phyloP scores from a whole-genome alignment of 148 eudicot genomes.

The Camellia sinensis region DNA sequence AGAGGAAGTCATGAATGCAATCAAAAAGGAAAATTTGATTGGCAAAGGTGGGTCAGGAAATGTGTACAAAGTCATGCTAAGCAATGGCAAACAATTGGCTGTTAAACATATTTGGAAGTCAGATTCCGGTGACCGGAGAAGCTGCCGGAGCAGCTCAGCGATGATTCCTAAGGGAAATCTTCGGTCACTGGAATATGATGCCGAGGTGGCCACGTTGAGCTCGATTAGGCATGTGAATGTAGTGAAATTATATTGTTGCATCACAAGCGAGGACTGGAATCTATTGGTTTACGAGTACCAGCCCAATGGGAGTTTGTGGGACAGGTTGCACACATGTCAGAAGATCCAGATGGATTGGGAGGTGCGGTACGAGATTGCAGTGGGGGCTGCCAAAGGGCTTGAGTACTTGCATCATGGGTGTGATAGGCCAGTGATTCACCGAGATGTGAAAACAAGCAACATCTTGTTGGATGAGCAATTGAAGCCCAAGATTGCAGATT shows the following conservation, averaged over 20 bases:
- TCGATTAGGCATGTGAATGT: constrained; percentile 44
- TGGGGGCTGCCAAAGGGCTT: constrained; percentile 38
- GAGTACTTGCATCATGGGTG: constrained; percentile 45
- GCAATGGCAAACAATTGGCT: constrained; percentile 32
- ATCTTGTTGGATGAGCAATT: constrained; percentile 39
- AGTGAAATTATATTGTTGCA: constrained; percentile 41
- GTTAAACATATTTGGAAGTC: constrained; percentile 44
- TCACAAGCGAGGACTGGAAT: constrained; percentile 39
- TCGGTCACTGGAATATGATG: constrained; percentile 32
- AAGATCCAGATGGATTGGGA: constrained; percentile 35
- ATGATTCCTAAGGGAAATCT: constrained; percentile 23
- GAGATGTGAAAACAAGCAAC: constrained; percentile 42
- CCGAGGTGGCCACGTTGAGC: constrained; percentile 40
- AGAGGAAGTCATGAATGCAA: constrained; percentile 28
- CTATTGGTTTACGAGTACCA: constrained; percentile 40
- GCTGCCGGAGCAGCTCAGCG: constrained; percentile 24
- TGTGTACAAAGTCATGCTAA: constrained; percentile 24
- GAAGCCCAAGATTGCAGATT: constrained; percentile 47
- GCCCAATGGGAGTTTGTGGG: constrained; percentile 47
- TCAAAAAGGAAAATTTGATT: constrained; percentile 35
- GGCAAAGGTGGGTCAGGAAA: constrained; percentile 45
- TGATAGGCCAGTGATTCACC: constrained; percentile 33
- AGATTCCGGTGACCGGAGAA: constrained; percentile 19
- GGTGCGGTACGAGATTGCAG: constrained; percentile 32
- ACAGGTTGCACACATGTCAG: constrained; percentile 28